Conservation (phyloP, 1,284 basidiomycete species). For the Trichosporon asahii region DNA sequence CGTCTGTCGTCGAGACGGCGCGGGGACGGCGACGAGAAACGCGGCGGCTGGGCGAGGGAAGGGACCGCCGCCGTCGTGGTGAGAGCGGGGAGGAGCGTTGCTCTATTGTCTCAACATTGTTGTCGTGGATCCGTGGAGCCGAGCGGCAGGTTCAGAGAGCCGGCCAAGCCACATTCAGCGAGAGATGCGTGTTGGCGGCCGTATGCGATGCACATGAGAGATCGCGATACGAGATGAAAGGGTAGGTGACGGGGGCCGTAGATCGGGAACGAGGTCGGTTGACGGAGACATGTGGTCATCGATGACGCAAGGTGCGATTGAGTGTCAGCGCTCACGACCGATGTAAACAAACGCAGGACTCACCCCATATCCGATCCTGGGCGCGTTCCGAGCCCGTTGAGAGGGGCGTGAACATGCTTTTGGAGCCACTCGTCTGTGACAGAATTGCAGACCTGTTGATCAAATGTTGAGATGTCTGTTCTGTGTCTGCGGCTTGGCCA, state of each 20-base stretch:
- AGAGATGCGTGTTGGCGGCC: too few relatives aligned
- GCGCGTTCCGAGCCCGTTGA: slow-evolving; percentile 50
- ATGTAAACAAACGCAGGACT: slow-evolving; percentile 15
- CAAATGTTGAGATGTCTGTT: background rate
- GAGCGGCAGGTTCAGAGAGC: too few relatives aligned
- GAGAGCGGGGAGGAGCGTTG: background rate
- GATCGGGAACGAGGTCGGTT: background rate
- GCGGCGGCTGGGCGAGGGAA: background rate
- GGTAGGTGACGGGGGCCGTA: background rate
- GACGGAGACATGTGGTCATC: background rate
- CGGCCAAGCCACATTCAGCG: too few relatives aligned
- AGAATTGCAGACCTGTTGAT: too few relatives aligned
- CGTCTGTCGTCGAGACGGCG: slow-evolving; percentile 26
- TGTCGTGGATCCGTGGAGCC: too few relatives aligned
- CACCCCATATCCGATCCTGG: slow-evolving; percentile 50
- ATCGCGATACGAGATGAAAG: too few relatives aligned
- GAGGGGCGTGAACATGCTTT: slow-evolving; percentile 49
- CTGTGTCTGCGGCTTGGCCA: background rate
- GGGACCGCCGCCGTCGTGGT: background rate
- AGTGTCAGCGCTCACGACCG: background rate
- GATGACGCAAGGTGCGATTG: background rate
- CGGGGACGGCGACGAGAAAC: slow-evolving; percentile 19
- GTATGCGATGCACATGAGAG: background rate
- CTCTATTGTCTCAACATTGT: background rate
- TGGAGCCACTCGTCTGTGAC: too few relatives aligned